These are phyloP conservation scores for Leersia perrieri DNA, from an alignment of 176 grass and related monocot genomes.

Conservation along the genomic window DNA sequence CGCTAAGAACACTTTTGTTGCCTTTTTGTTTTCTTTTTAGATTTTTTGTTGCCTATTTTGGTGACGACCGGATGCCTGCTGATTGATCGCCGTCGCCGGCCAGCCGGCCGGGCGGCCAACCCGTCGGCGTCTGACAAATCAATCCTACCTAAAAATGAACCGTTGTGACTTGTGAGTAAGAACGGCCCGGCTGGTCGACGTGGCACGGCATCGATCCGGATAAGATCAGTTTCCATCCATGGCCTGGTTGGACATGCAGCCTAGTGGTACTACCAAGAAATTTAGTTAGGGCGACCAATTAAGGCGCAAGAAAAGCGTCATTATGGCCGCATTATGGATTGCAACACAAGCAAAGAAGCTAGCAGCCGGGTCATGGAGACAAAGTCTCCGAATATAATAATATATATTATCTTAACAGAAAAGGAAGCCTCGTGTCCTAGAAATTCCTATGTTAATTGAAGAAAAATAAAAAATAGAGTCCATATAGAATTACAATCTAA, in stretches of 20 bases:
- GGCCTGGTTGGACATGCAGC: neutral
- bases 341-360: conserved; percentile 32
- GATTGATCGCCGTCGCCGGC: neutral
- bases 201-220: neutral
- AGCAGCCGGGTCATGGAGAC: too few species aligned
- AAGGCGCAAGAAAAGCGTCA: conserved; percentile 18
- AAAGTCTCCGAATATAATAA: too few species aligned
- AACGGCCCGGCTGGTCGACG: neutral
- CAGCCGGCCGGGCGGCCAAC: neutral
- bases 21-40: too few species aligned
- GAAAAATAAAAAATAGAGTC: too few species aligned
- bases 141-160: neutral
- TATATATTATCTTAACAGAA: too few species aligned
- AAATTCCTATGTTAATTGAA: too few species aligned
- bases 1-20: neutral
- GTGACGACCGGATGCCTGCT: neutral
- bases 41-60: neutral
- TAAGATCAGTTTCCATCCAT: neutral
- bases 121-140: neutral
- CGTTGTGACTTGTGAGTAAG: neutral
- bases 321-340: conserved; percentile 30
- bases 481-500: too few species aligned
- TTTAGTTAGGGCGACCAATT: neutral
- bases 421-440: too few species aligned
- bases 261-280: neutral